phyloP scores from a whole-genome alignment of 306 rosid species.

The Lithocarpus polystachyus region DNA sequence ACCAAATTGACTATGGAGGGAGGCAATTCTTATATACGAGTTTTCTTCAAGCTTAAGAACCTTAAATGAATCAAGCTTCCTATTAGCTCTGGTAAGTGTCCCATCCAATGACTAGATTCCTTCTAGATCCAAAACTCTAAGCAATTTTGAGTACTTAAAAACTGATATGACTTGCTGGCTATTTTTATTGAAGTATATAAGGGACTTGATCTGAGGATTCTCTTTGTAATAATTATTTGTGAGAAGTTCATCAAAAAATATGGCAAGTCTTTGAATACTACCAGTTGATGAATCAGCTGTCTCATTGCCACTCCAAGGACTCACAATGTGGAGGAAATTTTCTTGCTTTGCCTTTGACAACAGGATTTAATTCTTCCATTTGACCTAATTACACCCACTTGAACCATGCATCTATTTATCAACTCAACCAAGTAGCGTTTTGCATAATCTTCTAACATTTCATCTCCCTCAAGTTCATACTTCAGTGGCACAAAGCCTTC shows the following conservation, averaged over 20 bases:
- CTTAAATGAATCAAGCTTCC: slow-evolving; percentile 44
- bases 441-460: slow-evolving; percentile 38
- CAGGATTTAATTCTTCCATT: slow-evolving; percentile 44
- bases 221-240: no score
- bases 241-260: background rate
- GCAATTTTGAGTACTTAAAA: slow-evolving; percentile 27
- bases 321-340: no score
- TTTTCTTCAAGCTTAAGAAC: slow-evolving; percentile 34
- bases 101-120: slow-evolving; percentile 7
- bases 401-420: slow-evolving; percentile 46
- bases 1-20: slow-evolving; percentile 44
- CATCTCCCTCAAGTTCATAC: slow-evolving; percentile 22
- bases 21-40: slow-evolving; percentile 20
- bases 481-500: slow-evolving; percentile 45
- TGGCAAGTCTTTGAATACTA: slow-evolving; percentile 41
- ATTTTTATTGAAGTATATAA: slow-evolving; percentile 33
- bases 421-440: slow-evolving; percentile 33
- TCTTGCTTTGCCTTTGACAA: no score
- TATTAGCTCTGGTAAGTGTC: background rate
- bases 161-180: slow-evolving; percentile 10
- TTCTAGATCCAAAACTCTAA: slow-evolving; percentile 53
- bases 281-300: background rate
- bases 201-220: background rate
- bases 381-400: slow-evolving; percentile 40
- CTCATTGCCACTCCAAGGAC: no score